Percentiles rank a stretch among this genome's conserved stretches.
These are phyloP conservation scores for Oleoguttula mirabilis DNA, from an alignment of 495 filamentous ascomycete genomes.

Conservation along the genomic window DNA sequence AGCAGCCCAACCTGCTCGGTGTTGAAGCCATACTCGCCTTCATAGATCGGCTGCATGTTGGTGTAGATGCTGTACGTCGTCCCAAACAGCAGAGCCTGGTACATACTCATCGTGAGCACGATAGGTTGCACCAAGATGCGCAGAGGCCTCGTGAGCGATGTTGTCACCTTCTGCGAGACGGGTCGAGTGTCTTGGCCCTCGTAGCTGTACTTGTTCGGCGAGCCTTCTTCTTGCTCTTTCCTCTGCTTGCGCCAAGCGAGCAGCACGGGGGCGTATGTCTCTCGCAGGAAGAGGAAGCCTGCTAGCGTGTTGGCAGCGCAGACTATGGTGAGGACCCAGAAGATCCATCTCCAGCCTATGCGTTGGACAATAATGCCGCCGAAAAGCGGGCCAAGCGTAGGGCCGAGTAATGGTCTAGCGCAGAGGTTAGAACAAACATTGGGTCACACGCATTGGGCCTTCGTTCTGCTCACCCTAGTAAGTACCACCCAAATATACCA, in stretches of 20 bases:
- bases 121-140: constrained; percentile 24
- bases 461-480: too few relatives aligned
- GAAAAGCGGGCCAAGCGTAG: constrained; percentile 22
- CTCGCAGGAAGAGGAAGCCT: constrained; percentile 22
- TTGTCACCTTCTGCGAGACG: constrained; percentile 8
- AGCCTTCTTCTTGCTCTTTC: constrained; percentile 15
- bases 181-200: constrained; percentile 21
- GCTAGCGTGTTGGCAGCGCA: constrained; percentile 21
- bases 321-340: constrained; percentile 26
- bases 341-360: constrained; percentile 25
- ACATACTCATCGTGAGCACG: constrained; percentile 21
- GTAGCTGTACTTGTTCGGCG: constrained; percentile 8
- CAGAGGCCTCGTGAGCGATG: constrained; percentile 15
- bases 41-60: constrained; percentile 23
- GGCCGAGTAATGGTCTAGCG: constrained; percentile 23
- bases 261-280: constrained; percentile 23
- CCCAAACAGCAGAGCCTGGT: constrained; percentile 23
- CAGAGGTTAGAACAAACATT: too few relatives aligned
- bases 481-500: constrained; percentile 23
- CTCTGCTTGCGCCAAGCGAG: constrained; percentile 15
- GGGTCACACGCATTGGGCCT: too few relatives aligned
- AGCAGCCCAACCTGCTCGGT: constrained; percentile 23
- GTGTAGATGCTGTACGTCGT: constrained; percentile 25
- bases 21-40: constrained; percentile 20
- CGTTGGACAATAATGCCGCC: constrained; percentile 23